Base-by-base conservation (phyloP, 2,329 filamentous ascomycete genomes). In the Emergomyces africanus region DNA sequence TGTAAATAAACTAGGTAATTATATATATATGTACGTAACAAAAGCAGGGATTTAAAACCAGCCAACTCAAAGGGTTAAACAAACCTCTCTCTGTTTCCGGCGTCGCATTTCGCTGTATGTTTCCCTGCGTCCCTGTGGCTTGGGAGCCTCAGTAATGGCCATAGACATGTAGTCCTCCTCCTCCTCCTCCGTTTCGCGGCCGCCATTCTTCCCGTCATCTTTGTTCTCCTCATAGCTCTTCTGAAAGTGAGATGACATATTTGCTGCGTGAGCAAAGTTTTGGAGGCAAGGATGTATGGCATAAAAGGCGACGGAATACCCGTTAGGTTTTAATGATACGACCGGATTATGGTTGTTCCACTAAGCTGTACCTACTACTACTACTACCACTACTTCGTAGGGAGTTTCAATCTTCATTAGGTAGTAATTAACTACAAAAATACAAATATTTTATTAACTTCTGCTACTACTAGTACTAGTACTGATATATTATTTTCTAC, bases 101-200 rank as follows among this genome's bases (percentile, higher is more conserved):
- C 75, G 76, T 57, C 79, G 78, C 58, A 79, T 79, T 67, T 88
- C 83, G 0, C 84, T 77, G 25, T 83, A 83, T 12, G 84, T 85
- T 70, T 88, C 84, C 63, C 79, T 81, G 59, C 76, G 72, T 37
- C 69, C 68, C 8, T 55, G 55, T 12, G 55, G 50, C 25, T 62
- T 58, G 20, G 72, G 72, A 0, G 83, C 79, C 59, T 95, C 88
- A 20, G 83, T 80, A 70, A 99, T 91, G 15, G 85, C 80, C 92
- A 99, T 97, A 66, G 86, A 90, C 88, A 99, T 95, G 79, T 99
- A 97, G 74, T 99, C 94, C 64, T 96, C 90, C 63, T 90, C 89
- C 23, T 90, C 89, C 6, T 89, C 88, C 2, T 79, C 33, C 78
- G 0, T 60, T 57, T n/a, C n/a, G 14, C 20, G 57, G n/a, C 55